Base-by-base conservation (phyloP, 1,284 basidiomycete genomes). In the Erythrobasidium hasegawianum region DNA sequence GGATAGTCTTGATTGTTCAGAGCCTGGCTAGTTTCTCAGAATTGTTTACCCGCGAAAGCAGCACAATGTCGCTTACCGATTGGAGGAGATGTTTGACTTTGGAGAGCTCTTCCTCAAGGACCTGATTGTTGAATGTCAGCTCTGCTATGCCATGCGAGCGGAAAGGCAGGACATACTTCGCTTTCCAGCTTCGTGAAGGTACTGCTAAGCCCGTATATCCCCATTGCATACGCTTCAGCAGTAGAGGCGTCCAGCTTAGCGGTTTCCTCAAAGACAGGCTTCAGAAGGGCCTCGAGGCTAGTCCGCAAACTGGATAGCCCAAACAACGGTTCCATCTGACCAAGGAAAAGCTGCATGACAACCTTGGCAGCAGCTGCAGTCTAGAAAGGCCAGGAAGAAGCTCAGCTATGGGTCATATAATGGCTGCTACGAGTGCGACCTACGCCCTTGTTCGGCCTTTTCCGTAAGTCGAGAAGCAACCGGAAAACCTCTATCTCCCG, bases 21-120 rank as follows among this genome's bases (percentile, higher is more conserved):
- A 22, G 67, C 69, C 70, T 71, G 49, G 27, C 22, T 29, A 16
- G 41, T n/a, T n/a, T n/a, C n/a, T n/a, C n/a, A n/a, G n/a, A n/a
- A n/a, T n/a, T n/a, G n/a, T n/a, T n/a, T n/a, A n/a, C n/a, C n/a
- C n/a, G n/a, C n/a, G n/a, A 29, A 2, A 18, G 20, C 26, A 52
- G n/a, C n/a, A 49, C 20, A 24, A 43, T 53, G 10, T 24, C 40
- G 52, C 64, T 49, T 43, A 72, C 71, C 57, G 58, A 20, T 38
- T 59, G 59, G 38, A 72, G 59, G 14, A 72, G 45, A 14, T 55
- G 62, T 38, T 59, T 57, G 18, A 57, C 49, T 38, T 59, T 61
- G 13, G 61, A 62, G 9, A 72, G 26, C 38, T 71, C 71, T 39
- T 72, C 71, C 59, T 71, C 71, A 14, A 72, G 57, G 13, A 71